A percentile compares a stretch with the other conserved stretches of the same genome.
Conservation (phyloP, 495 filamentous ascomycete genomes). For the Tetracladium marchalianum region DNA sequence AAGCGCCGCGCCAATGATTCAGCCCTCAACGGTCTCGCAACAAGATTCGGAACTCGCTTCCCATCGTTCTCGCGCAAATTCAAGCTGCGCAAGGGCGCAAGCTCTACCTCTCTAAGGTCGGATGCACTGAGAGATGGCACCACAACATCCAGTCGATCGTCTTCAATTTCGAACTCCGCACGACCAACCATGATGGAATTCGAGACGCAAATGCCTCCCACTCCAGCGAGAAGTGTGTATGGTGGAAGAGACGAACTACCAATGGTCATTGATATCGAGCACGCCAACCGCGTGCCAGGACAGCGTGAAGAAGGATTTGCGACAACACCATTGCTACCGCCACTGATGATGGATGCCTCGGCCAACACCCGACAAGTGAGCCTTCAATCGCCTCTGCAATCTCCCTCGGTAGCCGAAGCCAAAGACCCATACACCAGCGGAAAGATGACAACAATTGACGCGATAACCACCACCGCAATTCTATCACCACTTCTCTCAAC, state of each 20-base stretch:
- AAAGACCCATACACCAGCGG: constrained; percentile 12
- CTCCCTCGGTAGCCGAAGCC: constrained; percentile 45
- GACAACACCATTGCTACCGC: constrained; percentile 74
- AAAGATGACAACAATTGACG: constrained; percentile 16
- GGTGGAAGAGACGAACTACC: constrained; percentile 30
- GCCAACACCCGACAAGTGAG: constrained; percentile 27
- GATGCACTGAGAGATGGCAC: constrained; percentile 6
- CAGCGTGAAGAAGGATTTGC: constrained; percentile 55
- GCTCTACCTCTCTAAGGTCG: constrained; percentile 28
- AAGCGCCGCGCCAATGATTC: constrained; percentile 58
- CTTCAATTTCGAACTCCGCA: constrained; percentile 54
- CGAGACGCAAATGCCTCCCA: constrained; percentile 48
- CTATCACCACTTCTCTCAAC: constrained; percentile 70
- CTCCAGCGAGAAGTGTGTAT: constrained; percentile 56
- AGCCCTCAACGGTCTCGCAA: constrained; percentile 51
- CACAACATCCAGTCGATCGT: constrained; percentile 53
- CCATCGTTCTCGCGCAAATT: constrained; percentile 53
- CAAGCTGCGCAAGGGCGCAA: constrained; percentile 23
- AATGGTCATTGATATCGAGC: constrained; percentile 47
- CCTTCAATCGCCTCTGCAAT: constrained; percentile 71
- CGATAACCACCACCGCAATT: constrained; percentile 27
- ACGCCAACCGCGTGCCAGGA: constrained; percentile 34
- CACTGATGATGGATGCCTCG: constrained; percentile 53
- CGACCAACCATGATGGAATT: constrained; percentile 36
- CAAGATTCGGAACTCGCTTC: constrained; percentile 59